These are phyloP conservation scores for Clonostachys rosea DNA, from an alignment of 2,329 filamentous ascomycete species.

Conservation along the genomic window DNA sequence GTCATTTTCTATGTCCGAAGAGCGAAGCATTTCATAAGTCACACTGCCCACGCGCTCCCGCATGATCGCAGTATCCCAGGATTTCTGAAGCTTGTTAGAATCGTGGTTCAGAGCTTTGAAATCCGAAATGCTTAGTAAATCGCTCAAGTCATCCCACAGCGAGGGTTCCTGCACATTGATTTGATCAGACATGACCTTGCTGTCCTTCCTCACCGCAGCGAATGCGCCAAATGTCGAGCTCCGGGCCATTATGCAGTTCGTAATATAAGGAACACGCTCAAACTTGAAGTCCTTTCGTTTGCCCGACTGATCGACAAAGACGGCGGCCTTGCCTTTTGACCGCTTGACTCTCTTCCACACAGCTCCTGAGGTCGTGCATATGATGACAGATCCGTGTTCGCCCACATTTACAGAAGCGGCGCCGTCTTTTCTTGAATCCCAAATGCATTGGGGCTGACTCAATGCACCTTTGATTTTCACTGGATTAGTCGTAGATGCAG, in stretches of 20 bases:
- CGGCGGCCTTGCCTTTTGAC: slow-evolving; percentile 69
- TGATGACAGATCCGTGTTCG: slow-evolving; percentile 90
- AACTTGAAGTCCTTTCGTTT: slow-evolving; percentile 93
- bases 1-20: slow-evolving; percentile 62
- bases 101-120: slow-evolving; percentile 35
- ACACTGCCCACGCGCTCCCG: slow-evolving; percentile 44
- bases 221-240: slow-evolving; percentile 90
- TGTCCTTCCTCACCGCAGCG: slow-evolving; percentile 80
- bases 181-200: slow-evolving; percentile 69
- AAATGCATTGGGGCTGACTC: slow-evolving; percentile 74
- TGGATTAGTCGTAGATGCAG: slow-evolving; percentile 84
- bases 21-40: slow-evolving; percentile 51
- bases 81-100: not conserved
- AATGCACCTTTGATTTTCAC: slow-evolving; percentile 83
- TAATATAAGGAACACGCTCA: slow-evolving; percentile 82
- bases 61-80: slow-evolving; percentile 20
- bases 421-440: slow-evolving; percentile 84
- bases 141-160: slow-evolving; percentile 69
- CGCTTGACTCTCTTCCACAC: slow-evolving; percentile 89
- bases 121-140: slow-evolving; percentile 62
- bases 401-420: slow-evolving; percentile 84
- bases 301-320: slow-evolving; percentile 31
- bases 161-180: slow-evolving; percentile 62
- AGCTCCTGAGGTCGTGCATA: slow-evolving; percentile 87
- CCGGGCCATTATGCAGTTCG: slow-evolving; percentile 75